phyloP scores from a whole-genome alignment of 768 basidiomycete genomes.

The Rhizopogon salebrosus region DNA sequence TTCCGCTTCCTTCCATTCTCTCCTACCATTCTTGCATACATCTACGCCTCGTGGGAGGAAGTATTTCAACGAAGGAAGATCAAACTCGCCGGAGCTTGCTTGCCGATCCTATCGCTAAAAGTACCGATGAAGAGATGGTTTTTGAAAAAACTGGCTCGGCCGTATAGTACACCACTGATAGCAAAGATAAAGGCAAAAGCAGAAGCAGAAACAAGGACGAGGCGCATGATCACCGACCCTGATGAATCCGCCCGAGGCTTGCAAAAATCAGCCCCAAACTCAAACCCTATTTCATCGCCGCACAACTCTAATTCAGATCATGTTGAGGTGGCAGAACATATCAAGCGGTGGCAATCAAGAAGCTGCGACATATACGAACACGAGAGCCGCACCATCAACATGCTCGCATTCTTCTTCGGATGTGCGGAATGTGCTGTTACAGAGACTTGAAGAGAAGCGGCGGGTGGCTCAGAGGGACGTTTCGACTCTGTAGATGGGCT shows the following conservation, averaged over 20 bases:
- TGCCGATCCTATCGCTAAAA: background rate
- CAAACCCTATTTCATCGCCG: background rate
- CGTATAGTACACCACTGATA: conserved; percentile 21
- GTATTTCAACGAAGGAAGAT: background rate
- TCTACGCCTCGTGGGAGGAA: background rate
- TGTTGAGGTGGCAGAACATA: background rate
- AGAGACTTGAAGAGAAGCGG: conserved; percentile 41
- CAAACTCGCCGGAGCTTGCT: background rate
- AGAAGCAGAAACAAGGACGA: conserved; percentile 9
- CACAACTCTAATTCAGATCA: background rate
- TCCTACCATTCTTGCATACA: background rate
- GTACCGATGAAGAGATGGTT: background rate
- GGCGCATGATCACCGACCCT: background rate
- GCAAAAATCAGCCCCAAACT: background rate
- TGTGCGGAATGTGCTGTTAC: conserved; percentile 34
- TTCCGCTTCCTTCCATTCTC: background rate
- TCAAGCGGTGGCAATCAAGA: conserved; percentile 1
- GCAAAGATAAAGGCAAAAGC: background rate
- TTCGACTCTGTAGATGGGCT: conserved; percentile 8
- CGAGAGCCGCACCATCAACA: background rate
- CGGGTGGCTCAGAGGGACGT: too few species aligned
- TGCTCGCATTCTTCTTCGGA: background rate
- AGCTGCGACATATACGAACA: background rate
- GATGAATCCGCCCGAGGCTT: background rate
- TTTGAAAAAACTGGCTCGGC: conserved; percentile 23